Evolutionary conservation across 192 early-diverging fungal species (phyloP).

Genomic region (Geranomyces variabilis): DNA sequence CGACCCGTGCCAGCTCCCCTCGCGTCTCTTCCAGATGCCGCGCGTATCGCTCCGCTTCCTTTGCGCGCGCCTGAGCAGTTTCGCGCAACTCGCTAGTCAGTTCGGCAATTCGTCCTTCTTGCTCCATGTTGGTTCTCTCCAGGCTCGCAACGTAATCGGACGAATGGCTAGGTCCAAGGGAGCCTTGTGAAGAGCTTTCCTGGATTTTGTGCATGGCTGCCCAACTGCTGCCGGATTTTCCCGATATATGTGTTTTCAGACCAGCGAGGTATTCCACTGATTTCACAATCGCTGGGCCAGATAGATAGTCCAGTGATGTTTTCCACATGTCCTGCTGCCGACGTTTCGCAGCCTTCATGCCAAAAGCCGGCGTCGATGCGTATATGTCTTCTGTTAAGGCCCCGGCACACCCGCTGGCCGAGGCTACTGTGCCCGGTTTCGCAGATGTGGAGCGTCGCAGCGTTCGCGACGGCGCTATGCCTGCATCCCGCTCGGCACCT

Average conservation of each 20-base stretch:
- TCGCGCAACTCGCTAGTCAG: slow-evolving; percentile 9
- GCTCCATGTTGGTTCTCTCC: slow-evolving; percentile 16
- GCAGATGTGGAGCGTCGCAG: background rate
- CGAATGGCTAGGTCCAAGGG: background rate
- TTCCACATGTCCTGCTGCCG: slow-evolving; percentile 15
- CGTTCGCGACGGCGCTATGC: background rate
- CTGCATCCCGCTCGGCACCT: background rate
- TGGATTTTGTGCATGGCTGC: background rate
- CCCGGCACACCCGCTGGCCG: background rate
- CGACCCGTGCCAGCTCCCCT: slow-evolving; percentile 12
- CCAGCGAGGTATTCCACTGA: slow-evolving; percentile 24
- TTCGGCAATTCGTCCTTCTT: slow-evolving; percentile 1
- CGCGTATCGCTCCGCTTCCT: slow-evolving; percentile 23
- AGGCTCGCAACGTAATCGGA: slow-evolving; percentile 13
- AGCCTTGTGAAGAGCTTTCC: background rate
- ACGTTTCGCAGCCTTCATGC: background rate
- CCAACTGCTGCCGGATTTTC: background rate
- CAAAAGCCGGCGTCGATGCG: slow-evolving; percentile 7
- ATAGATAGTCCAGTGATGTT: slow-evolving; percentile 27
- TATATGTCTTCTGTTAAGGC: background rate
- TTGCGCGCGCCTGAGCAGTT: background rate
- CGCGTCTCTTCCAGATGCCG: slow-evolving; percentile 24
- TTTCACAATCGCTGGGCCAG: background rate
- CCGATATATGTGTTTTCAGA: background rate
- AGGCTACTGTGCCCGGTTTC: background rate